Evolutionary conservation across 2,329 filamentous ascomycete species (phyloP).

Genomic region (Torrubiella hemipterigena): DNA sequence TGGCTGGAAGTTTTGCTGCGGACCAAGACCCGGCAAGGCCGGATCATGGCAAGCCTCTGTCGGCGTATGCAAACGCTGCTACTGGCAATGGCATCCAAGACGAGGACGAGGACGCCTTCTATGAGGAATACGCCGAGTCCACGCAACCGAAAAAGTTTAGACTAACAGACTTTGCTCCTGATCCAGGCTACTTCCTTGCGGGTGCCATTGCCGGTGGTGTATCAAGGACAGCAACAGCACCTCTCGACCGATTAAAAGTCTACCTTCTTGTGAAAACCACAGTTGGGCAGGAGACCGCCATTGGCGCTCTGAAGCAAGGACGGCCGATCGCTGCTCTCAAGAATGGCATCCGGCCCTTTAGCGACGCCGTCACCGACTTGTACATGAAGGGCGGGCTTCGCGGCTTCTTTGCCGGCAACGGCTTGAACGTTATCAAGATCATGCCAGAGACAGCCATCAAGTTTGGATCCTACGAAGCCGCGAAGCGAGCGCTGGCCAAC

Average conservation of each 20-base stretch:
- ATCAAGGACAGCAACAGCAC: constrained; percentile 88
- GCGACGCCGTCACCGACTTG: constrained; percentile 62
- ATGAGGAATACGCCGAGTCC: constrained; percentile 20
- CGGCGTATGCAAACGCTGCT: constrained; percentile 14
- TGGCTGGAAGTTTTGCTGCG: no score
- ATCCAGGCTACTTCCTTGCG: constrained; percentile 95
- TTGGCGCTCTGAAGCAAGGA: constrained; percentile 5
- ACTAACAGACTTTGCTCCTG: constrained; percentile 61
- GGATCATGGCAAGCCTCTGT: constrained; percentile 7
- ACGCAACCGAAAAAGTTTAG: constrained; percentile 29
- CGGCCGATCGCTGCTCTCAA: constrained; percentile 43
- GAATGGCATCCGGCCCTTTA: constrained; percentile 56
- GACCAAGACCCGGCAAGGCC: background rate
- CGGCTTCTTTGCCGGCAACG: constrained; percentile 91
- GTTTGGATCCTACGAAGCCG: constrained; percentile 93
- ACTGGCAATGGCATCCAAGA: constrained; percentile 23
- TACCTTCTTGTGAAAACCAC: constrained; percentile 87
- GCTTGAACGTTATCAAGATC: constrained; percentile 91
- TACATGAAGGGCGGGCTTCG: constrained; percentile 78
- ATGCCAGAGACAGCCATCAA: constrained; percentile 99
- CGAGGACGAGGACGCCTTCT: constrained; percentile 9
- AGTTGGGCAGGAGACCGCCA: constrained; percentile 35
- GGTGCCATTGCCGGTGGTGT: constrained; percentile 90
- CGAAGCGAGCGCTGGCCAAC: constrained; percentile 74
- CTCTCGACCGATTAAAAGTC: constrained; percentile 92